Percentiles rank a stretch among this genome's conserved stretches.
Evolutionary conservation across 140 eudicot species (phyloP).

Genomic region (Bidens hawaiensis): DNA sequence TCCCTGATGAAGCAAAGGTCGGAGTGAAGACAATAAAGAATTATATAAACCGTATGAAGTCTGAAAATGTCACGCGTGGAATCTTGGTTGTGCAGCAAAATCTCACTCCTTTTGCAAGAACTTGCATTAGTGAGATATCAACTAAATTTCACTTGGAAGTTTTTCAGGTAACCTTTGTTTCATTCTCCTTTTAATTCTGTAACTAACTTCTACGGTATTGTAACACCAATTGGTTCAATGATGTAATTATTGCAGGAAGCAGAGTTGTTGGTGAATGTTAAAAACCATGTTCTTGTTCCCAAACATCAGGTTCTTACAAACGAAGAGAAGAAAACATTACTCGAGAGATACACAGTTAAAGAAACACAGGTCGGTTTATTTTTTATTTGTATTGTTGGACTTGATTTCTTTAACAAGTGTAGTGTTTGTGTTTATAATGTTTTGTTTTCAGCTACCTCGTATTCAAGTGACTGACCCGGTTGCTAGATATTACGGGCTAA

Average conservation of each 20-base stretch:
- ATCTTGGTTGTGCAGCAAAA: constrained; percentile 85
- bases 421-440: neutral
- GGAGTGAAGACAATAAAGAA: constrained; percentile 87
- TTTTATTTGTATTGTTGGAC: neutral
- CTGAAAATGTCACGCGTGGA: constrained; percentile 76
- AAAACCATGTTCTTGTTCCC: constrained; percentile 79
- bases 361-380: constrained; percentile 62
- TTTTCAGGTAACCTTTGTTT: constrained; percentile 60
- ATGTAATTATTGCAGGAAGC: constrained; percentile 54
- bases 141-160: constrained; percentile 82
- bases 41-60: constrained; percentile 75
- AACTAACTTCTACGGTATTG: neutral
- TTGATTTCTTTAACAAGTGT: neutral
- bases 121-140: constrained; percentile 75
- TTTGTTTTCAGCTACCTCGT: constrained; percentile 62
- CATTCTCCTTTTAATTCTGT: neutral
- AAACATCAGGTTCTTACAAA: constrained; percentile 75
- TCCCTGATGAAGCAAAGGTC: constrained; percentile 87
- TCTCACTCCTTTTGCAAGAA: constrained; percentile 81
- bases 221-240: neutral
- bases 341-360: constrained; percentile 83
- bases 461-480: constrained; percentile 75
- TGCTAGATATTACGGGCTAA: constrained; percentile 81
- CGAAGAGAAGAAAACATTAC: constrained; percentile 83
- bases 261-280: constrained; percentile 82